phyloP scores from a whole-genome alignment of 768 basidiomycete genomes.

The Nidularia sp. region DNA sequence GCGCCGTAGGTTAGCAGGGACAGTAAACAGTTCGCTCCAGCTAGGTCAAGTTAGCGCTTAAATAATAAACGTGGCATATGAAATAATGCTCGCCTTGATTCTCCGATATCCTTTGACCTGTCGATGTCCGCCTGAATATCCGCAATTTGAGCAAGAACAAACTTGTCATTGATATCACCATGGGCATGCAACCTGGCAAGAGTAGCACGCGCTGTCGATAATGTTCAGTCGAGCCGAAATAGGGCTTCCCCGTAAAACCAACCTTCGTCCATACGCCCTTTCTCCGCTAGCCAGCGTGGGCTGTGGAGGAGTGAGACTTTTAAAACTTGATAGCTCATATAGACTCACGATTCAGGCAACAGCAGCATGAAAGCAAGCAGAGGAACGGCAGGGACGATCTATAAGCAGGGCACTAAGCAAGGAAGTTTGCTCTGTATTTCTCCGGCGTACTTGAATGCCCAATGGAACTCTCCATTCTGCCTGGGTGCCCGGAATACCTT shows the following conservation, averaged over 20 bases:
- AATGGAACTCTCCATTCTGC: conserved; percentile 50
- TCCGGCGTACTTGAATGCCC: conserved; percentile 29
- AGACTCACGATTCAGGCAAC: conserved; percentile 43
- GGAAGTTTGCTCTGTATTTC: neutral
- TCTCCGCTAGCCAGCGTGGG: conserved; percentile 51
- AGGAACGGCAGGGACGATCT: conserved; percentile 45
- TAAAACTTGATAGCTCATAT: neutral
- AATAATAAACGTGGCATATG: neutral
- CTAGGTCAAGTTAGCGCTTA: conserved; percentile 7
- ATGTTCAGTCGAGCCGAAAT: neutral
- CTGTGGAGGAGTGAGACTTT: conserved; percentile 1
- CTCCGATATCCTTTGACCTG: conserved; percentile 29
- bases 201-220: conserved; percentile 21
- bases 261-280: conserved; percentile 45
- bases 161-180: conserved; percentile 40
- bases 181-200: conserved; percentile 51
- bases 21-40: conserved; percentile 35
- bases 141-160: conserved; percentile 43
- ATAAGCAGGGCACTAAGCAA: neutral
- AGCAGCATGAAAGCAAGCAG: conserved; percentile 45
- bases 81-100: conserved; percentile 26
- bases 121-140: conserved; percentile 36
- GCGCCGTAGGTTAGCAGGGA: conserved; percentile 42
- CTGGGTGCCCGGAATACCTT: conserved; percentile 27
- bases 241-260: neutral